Evolutionary conservation across 768 basidiomycete genomes (phyloP).

Genomic region (Guyanaporus albipodus): DNA sequence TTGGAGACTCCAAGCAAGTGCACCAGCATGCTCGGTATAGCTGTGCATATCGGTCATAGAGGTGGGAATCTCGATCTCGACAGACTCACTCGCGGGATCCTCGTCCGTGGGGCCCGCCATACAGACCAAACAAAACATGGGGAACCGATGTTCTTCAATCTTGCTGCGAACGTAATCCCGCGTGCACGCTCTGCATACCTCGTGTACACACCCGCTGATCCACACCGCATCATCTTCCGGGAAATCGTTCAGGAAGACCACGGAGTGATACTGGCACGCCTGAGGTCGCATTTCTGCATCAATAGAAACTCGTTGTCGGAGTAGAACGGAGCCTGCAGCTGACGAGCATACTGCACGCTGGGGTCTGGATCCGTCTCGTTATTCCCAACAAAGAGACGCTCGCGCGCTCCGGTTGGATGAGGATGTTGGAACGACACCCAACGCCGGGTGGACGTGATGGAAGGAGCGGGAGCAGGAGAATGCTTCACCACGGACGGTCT

Average conservation of each 20-base stretch:
- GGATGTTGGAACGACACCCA: background rate
- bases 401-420: background rate
- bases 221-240: constrained; percentile 41
- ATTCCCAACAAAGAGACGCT: background rate
- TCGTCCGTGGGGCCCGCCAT: constrained; percentile 30
- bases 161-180: constrained; percentile 40
- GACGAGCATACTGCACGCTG: constrained; percentile 21
- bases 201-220: constrained; percentile 45
- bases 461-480: background rate
- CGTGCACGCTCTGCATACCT: constrained; percentile 53
- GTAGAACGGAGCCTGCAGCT: constrained; percentile 38
- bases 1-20: constrained; percentile 43
- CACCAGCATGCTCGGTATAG: constrained; percentile 35
- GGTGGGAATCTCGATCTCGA: background rate
- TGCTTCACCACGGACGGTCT: background rate
- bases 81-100: constrained; percentile 31
- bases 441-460: background rate
- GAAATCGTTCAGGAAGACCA: constrained; percentile 51
- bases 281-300: constrained; percentile 31
- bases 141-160: constrained; percentile 50
- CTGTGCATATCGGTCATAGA: constrained; percentile 22
- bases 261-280: constrained; percentile 44
- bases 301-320: constrained; percentile 37
- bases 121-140: constrained; percentile 60
- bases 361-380: constrained; percentile 8